These are phyloP conservation scores for Mallotus repandus DNA, from an alignment of 441 rosid genomes.

Conservation along the genomic window DNA sequence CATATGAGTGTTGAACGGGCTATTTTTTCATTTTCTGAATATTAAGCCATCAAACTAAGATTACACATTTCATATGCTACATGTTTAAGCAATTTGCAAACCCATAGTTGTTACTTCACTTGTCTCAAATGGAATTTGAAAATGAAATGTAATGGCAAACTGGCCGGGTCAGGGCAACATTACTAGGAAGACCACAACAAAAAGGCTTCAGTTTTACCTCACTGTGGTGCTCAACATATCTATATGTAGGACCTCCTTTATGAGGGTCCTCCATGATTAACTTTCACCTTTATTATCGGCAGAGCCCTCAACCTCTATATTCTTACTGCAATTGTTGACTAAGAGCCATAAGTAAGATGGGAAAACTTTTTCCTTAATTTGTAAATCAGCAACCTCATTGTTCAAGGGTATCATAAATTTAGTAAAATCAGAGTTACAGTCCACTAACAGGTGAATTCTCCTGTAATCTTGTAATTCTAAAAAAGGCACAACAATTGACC, in stretches of 20 bases:
- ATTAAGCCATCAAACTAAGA: neutral
- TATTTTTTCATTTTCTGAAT: neutral
- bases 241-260: neutral
- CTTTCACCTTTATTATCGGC: too few species aligned
- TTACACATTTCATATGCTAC: neutral
- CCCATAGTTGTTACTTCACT: neutral
- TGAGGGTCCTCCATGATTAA: neutral
- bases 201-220: neutral
- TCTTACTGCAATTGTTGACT: too few species aligned
- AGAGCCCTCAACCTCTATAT: too few species aligned
- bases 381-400: neutral
- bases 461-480: neutral
- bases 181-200: neutral
- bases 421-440: neutral
- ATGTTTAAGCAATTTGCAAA: neutral
- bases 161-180: neutral
- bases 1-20: neutral
- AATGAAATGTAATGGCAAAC: neutral
- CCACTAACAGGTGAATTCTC: slow-evolving; percentile 8
- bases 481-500: slow-evolving; percentile 2
- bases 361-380: too few species aligned
- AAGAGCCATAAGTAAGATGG: too few species aligned
- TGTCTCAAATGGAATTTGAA: neutral
- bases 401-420: neutral
- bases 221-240: neutral